Evolutionary conservation across 2,329 filamentous ascomycete species (phyloP), one percentile per base, ranked within the genome.

Genomic region (Cytospora piceicola): DNA sequence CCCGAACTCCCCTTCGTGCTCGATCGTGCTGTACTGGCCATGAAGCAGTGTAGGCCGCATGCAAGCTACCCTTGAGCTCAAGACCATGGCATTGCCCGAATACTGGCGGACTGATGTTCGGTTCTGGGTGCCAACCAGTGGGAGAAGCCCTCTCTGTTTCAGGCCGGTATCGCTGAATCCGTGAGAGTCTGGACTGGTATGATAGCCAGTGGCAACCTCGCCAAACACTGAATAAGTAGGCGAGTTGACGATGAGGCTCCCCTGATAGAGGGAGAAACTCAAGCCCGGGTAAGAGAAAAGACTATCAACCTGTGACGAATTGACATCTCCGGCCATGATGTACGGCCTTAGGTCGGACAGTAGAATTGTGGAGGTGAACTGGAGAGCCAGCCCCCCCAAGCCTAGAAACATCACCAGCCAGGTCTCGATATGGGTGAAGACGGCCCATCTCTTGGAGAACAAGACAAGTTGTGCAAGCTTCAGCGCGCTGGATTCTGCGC

Each of bases 101-200:
- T 64, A 64, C 27, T 64, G 32, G 5, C 62, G 62, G 8, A 64
- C 51, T 15, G 62, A 64, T 0, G 36, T 55, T 53, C 62, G 12
- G 52, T 4, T 36, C 1, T 42, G 24, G 0, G 24, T 32, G 7
- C 15, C 27, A 8, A 5, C n/a, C 12, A 64, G 20, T 1, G 62
- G 62, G 0, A 64, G 62, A 11, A 64, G 51, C 3, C 56, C 56
- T n/a, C 62, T 36, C 17, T 64, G 56, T 2, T 14, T 64, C 1
- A 64, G 34, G 8, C 62, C 56, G 1, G 56, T 64, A 12, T 64
- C 62, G 29, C 62, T 64, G 34, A 64, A 60, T 8, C 55, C 62
- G 17, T 30, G 24, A 55, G 14, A 11, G 29, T 64, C 51, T 7
- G 62, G 49, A 5, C 4, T 54, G 1, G 56, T 30, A 42, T 32